phyloP scores from a whole-genome alignment of 257 asterid species.

The Cruciata laevipes region DNA sequence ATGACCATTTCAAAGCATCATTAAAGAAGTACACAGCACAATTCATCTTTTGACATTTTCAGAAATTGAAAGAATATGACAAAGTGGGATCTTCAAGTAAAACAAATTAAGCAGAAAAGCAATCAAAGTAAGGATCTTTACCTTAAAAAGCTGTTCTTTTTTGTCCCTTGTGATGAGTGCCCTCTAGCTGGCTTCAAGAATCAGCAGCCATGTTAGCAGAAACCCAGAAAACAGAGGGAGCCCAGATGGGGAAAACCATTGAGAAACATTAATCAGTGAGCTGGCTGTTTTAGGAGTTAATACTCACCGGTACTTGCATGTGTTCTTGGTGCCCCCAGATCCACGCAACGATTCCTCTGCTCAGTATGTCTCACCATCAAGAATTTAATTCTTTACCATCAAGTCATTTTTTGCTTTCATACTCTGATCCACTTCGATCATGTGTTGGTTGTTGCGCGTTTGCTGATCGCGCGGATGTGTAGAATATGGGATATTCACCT shows the following conservation, averaged over 20 bases:
- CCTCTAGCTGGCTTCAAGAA: constrained; percentile 12
- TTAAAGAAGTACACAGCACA: constrained; percentile 4
- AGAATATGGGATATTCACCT: neutral
- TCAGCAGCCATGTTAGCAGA: constrained; percentile 7
- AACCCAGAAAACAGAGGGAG: constrained; percentile 3
- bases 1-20: constrained; percentile 15
- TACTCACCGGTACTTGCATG: constrained; percentile 43
- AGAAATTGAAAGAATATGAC: neutral
- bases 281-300: constrained; percentile 26
- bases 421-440: too few relatives aligned
- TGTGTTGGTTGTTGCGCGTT: neutral
- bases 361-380: constrained; percentile 5
- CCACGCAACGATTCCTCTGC: constrained; percentile 29
- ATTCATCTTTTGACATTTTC: constrained; percentile 23
- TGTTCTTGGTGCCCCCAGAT: constrained; percentile 39
- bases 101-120: neutral
- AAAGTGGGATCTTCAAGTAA: neutral
- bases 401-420: constrained; percentile 3
- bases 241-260: constrained; percentile 5
- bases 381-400: neutral
- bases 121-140: constrained; percentile 9
- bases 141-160: constrained; percentile 8
- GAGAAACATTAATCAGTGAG: constrained; percentile 5
- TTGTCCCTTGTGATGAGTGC: constrained; percentile 19
- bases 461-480: neutral